phyloP scores from a whole-genome alignment of 2,329 filamentous ascomycete species.

The Botryotinia convoluta region DNA sequence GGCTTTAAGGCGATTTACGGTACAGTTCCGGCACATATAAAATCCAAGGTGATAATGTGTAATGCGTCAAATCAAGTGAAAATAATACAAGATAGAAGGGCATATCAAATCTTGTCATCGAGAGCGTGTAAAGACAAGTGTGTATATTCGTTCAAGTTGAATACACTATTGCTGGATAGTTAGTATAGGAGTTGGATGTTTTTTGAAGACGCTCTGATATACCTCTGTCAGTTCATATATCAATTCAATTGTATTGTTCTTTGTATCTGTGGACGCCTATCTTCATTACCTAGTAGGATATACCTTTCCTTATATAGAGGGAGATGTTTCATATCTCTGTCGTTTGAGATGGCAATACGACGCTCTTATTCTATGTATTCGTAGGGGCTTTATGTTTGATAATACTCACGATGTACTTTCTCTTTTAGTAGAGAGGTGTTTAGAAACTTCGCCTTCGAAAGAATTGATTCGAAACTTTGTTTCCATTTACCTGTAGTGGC shows the following conservation, averaged over 20 bases:
- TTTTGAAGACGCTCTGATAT: not conserved
- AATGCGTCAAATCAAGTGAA: not conserved
- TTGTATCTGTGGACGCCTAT: not conserved
- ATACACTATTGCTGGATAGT: not conserved
- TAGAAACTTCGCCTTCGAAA: accelerated
- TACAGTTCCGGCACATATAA: not conserved
- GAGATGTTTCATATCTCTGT: not conserved
- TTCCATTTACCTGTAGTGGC: not conserved
- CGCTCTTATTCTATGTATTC: not conserved
- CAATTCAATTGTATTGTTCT: too few species aligned
- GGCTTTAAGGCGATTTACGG: not conserved
- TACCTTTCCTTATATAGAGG: not conserved
- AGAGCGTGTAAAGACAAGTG: not conserved
- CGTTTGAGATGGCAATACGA: accelerated
- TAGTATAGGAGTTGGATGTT: not conserved
- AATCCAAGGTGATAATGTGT: not conserved
- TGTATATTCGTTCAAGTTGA: not conserved
- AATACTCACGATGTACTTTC: not conserved
- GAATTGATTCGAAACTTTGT: not conserved
- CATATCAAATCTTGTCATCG: not conserved
- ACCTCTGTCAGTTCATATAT: not conserved
- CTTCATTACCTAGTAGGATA: not conserved
- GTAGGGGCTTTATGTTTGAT: not conserved
- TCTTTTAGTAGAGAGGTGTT: not conserved
- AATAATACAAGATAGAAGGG: not conserved